A percentile compares a stretch with the other conserved stretches of the same genome.
Evolutionary conservation across 805 yeast species (phyloP).

Genomic region (Diddensiella caesifluorescens): DNA sequence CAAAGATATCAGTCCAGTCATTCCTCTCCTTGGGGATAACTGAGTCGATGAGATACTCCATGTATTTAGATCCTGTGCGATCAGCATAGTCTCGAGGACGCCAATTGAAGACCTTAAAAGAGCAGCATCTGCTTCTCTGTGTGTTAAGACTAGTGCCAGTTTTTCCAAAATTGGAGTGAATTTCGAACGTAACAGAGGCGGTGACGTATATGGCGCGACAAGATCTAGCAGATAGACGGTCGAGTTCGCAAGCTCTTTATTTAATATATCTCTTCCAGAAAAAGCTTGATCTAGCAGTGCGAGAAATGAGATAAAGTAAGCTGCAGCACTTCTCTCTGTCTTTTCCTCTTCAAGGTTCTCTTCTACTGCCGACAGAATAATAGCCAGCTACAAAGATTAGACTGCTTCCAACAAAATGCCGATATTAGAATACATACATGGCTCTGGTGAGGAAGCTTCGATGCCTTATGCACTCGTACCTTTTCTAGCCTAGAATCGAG

Average conservation of each 20-base stretch:
- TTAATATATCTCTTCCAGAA: constrained; percentile 45
- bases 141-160: constrained; percentile 74
- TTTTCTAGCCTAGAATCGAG: constrained; percentile 22
- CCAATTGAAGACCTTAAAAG: constrained; percentile 80
- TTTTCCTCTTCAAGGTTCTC: constrained; percentile 69
- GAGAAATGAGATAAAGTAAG: constrained; percentile 80
- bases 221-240: constrained; percentile 79
- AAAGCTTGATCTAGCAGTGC: constrained; percentile 74
- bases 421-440: constrained; percentile 38
- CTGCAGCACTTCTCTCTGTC: constrained; percentile 59
- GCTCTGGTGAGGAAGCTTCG: constrained; percentile 84
- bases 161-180: constrained; percentile 73
- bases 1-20: constrained; percentile 69
- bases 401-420: neutral
- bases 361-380: constrained; percentile 83
- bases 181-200: constrained; percentile 60
- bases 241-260: constrained; percentile 61
- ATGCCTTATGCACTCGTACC: constrained; percentile 63
- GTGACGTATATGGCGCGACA: constrained; percentile 63
- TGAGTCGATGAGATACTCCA: constrained; percentile 51
- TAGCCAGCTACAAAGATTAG: constrained; percentile 44
- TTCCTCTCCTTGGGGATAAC: constrained; percentile 71
- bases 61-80: constrained; percentile 72
- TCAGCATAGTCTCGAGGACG: constrained; percentile 68
- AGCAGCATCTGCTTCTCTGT: constrained; percentile 68